Conservation (phyloP, 2,329 filamentous ascomycete genomes). For the Teratosphaeria gauchensis region DNA sequence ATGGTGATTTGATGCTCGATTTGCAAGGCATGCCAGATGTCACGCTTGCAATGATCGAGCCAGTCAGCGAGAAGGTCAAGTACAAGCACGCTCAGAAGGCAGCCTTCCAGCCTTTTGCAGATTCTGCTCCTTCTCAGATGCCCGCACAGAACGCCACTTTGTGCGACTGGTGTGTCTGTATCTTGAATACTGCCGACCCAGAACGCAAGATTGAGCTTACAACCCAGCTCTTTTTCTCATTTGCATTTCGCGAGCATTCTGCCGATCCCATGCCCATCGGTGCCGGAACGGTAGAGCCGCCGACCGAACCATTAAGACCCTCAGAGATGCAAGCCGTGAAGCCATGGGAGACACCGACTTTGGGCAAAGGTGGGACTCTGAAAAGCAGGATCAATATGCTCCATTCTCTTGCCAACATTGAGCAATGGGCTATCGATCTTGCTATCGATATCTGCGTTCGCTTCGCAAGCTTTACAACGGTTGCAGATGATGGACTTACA, state of each 20-base stretch:
- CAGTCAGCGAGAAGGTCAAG: constrained; percentile 9
- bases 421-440: constrained; percentile 10
- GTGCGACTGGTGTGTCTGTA: constrained; percentile 10
- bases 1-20: neutral
- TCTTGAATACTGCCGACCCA: constrained; percentile 7
- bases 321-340: constrained; percentile 1
- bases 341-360: constrained; percentile 6
- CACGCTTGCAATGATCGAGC: constrained; percentile 1
- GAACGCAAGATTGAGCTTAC: constrained; percentile 9
- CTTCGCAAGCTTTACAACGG: constrained; percentile 6
- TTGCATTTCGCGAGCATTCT: constrained; percentile 6
- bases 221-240: constrained; percentile 6
- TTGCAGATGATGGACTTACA: neutral
- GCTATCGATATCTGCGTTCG: constrained; percentile 9
- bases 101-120: neutral
- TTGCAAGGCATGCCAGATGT: neutral
- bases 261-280: constrained; percentile 7
- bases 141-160: constrained; percentile 5
- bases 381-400: constrained; percentile 8
- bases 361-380: constrained; percentile 6
- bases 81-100: constrained; percentile 5
- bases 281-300: constrained; percentile 4
- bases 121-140: neutral
- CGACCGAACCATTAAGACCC: constrained; percentile 4
- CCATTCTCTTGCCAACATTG: constrained; percentile 8